These are phyloP conservation scores for Melanopsichium pennsylvanicum DNA, from an alignment of 1,284 basidiomycete genomes.

Conservation along the genomic window DNA sequence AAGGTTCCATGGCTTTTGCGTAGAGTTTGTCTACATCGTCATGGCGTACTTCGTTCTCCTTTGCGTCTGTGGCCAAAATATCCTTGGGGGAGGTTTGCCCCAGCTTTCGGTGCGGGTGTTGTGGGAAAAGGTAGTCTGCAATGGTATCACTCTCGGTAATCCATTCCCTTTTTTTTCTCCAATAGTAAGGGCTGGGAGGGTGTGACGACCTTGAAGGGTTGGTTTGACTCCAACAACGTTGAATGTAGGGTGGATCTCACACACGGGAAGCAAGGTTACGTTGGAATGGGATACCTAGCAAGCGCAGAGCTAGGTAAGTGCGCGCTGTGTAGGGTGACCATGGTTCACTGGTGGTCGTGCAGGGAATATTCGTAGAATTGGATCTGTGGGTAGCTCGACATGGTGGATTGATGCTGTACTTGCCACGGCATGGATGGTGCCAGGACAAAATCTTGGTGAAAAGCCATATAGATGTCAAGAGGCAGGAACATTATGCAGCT, in stretches of 20 bases:
- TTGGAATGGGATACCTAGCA: constrained; percentile 29
- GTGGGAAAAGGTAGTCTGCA: constrained; percentile 15
- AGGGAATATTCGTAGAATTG: constrained; percentile 35
- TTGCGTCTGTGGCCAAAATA: constrained; percentile 13
- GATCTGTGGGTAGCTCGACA: constrained; percentile 18
- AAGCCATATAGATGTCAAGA: too few relatives aligned
- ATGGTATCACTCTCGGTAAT: constrained; percentile 23
- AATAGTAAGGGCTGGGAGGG: constrained; percentile 27
- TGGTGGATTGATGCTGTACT: too few relatives aligned
- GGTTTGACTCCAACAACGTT: background rate
- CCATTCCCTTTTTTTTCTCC: constrained; percentile 4
- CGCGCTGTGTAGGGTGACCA: constrained; percentile 39
- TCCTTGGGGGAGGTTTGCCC: constrained; percentile 20
- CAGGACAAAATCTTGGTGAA: too few relatives aligned
- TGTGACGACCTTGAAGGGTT: background rate
- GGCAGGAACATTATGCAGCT: too few relatives aligned
- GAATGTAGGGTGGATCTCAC: constrained; percentile 4
- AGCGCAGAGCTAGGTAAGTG: constrained; percentile 19
- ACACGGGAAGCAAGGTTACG: constrained; percentile 14
- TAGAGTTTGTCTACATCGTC: constrained; percentile 13
- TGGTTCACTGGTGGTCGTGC: constrained; percentile 14
- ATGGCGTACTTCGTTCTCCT: constrained; percentile 3
- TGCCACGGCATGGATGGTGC: too few relatives aligned
- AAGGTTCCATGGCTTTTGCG: constrained; percentile 15
- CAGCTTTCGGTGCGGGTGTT: constrained; percentile 4